phyloP scores from a whole-genome alignment of 441 rosid species.

The Francoa sonchifolia region DNA sequence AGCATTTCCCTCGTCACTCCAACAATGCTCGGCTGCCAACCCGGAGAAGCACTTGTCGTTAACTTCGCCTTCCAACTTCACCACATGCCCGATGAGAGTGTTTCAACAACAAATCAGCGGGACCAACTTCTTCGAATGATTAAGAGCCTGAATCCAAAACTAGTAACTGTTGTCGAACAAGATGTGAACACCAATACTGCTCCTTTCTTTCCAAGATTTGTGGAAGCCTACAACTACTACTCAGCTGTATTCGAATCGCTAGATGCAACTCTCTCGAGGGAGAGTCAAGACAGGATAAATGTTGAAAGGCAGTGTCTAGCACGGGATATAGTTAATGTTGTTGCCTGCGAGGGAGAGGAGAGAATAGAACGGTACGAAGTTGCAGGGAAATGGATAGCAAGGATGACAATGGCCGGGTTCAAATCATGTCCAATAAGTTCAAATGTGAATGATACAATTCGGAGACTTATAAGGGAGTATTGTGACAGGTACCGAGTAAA shows the following conservation, averaged over 20 bases:
- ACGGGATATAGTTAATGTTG: conserved; percentile 82
- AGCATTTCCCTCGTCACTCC: conserved; percentile 64
- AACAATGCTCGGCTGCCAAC: conserved; percentile 41
- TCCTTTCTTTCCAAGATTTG: conserved; percentile 69
- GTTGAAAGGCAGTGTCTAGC: conserved; percentile 95
- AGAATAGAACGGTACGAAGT: conserved; percentile 84
- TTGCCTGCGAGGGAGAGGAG: conserved; percentile 96
- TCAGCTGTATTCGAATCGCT: conserved; percentile 88
- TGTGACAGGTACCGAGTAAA: conserved; percentile 51
- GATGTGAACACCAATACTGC: conserved; percentile 88
- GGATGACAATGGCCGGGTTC: conserved; percentile 96
- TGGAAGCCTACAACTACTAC: conserved; percentile 82
- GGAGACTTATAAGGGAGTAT: conserved; percentile 47
- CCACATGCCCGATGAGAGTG: conserved; percentile 99
- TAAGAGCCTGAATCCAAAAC: conserved; percentile 77
- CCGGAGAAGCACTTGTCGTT: conserved; percentile 67
- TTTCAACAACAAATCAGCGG: conserved; percentile 73
- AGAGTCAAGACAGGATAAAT: conserved; percentile 91
- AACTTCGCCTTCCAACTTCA: conserved; percentile 96
- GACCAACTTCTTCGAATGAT: conserved; percentile 91
- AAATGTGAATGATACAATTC: conserved; percentile 34
- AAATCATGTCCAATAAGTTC: conserved; percentile 44
- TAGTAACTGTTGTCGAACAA: conserved; percentile 89
- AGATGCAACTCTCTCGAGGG: conserved; percentile 83
- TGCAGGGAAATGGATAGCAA: conserved; percentile 94